A percentile compares a stretch with the other conserved stretches of the same genome.
Conservation (phyloP, 1,139 yeast species). For the Nadsonia starkeyi-henricii region DNA sequence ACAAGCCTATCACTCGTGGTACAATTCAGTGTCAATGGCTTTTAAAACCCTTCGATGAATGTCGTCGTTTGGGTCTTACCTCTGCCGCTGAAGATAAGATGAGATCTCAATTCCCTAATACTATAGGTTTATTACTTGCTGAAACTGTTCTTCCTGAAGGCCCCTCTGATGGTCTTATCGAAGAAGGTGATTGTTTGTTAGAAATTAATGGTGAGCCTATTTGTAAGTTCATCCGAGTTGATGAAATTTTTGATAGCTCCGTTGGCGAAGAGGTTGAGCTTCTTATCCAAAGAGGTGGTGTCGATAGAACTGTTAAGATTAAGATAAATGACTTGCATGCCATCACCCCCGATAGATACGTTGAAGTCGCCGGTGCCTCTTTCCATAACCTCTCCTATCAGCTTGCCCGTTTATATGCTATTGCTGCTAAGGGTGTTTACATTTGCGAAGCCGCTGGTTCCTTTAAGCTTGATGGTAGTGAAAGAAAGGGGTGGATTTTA, state of each 20-base stretch:
- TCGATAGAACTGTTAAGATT: conserved; percentile 36
- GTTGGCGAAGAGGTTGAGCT: conserved; percentile 49
- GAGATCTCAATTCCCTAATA: conserved; percentile 54
- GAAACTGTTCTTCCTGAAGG: conserved; percentile 77
- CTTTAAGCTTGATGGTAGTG: conserved; percentile 40
- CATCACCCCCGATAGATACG: conserved; percentile 70
- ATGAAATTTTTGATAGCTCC: conserved; percentile 61
- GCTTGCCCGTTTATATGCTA: conserved; percentile 70
- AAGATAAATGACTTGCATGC: conserved; percentile 62
- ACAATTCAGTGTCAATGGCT: conserved; percentile 89
- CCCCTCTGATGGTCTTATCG: conserved; percentile 59
- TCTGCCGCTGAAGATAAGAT: conserved; percentile 60
- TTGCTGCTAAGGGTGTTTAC: conserved; percentile 76
- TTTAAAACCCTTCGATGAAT: conserved; percentile 78
- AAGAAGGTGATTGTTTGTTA: conserved; percentile 78
- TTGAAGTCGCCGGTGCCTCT: conserved; percentile 76
- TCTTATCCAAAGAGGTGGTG: conserved; percentile 64
- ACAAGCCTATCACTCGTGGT: conserved; percentile 53
- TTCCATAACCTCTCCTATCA: conserved; percentile 81
- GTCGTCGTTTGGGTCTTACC: conserved; percentile 73
- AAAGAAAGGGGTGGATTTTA: conserved; percentile 51
- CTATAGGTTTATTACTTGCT: conserved; percentile 75
- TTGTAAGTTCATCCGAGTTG: conserved; percentile 66
- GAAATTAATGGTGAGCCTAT: conserved; percentile 56
- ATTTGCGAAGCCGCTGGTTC: conserved; percentile 70